Base-by-base conservation (phyloP, 352 stramenopile species). In the Globisporangium orthogonon region DNA sequence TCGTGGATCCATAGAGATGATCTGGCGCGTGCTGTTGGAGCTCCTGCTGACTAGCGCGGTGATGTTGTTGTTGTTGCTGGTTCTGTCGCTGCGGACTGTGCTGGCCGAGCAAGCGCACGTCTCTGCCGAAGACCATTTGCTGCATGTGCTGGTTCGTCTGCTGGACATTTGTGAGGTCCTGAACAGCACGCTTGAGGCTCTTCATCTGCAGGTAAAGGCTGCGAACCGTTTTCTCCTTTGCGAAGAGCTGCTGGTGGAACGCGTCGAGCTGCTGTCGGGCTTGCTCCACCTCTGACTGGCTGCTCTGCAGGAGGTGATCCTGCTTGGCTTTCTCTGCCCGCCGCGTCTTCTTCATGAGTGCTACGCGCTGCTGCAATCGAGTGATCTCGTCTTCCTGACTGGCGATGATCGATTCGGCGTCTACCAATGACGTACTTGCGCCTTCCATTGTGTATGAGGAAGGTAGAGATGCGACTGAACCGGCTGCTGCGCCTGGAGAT, bases 191-290 rank as follows among this genome's bases (percentile, higher is more conserved):
- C 66, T 91, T 91, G 50, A 93, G 76, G 40, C 79, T 74, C 62
- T 93, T 93, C 52, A 93, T 79, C 54, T 83, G 67, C 23, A 91
- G 51, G 40, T 86, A 81, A 33, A 90, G 77, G 4, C 61, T 71
- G 37, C 83, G 71, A 30, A 86, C 70, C 28, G 68, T 58, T 40
- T 84, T 83, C 52, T 93, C 80, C 39, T 87, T 86, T 2, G 73
- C 64, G 17, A 77, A 63, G 2, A 86, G 28, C 37, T 84, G 67
- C 31, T 66, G 56, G 50, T 86, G 66, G 48, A 88, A 81, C 4
- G 58, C 39, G 15, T 88, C 78, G 39, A 90, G 60, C 33, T 83
- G 60, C 14, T 28, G 33, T 2, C 73, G 70, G 5, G 69, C 52
- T 15, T 70, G 67, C 17, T 86, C 66, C 7, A 87, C 57, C 29